Evolutionary conservation across 1,284 basidiomycete genomes (phyloP).

Genomic region (Lignosus rhinocerotis): DNA sequence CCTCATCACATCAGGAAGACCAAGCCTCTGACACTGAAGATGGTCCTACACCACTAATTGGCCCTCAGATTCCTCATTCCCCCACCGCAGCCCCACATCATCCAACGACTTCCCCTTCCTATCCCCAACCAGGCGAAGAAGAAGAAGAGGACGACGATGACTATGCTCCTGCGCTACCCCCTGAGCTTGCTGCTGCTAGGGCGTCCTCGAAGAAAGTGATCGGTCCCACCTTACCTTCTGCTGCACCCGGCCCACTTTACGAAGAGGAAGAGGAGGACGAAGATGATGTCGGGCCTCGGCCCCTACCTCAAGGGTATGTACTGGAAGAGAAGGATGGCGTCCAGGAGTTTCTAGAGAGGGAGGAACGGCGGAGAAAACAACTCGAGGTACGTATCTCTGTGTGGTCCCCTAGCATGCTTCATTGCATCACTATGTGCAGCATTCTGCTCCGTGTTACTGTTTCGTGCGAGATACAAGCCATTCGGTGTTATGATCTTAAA

Average conservation of each 20-base stretch:
- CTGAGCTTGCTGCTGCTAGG: constrained; percentile 50
- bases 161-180: constrained; percentile 65
- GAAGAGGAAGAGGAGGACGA: constrained; percentile 65
- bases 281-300: constrained; percentile 78
- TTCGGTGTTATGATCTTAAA: too few relatives aligned
- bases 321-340: constrained; percentile 58
- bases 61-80: constrained; percentile 21
- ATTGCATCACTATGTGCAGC: too few relatives aligned
- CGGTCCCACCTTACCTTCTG: constrained; percentile 41
- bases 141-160: constrained; percentile 51
- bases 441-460: not conserved
- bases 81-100: constrained; percentile 1
- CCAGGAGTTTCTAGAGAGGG: constrained; percentile 77
- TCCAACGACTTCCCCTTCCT: not conserved
- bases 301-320: constrained; percentile 48
- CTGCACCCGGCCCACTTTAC: constrained; percentile 28
- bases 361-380: constrained; percentile 70
- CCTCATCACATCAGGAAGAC: constrained; percentile 3
- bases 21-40: constrained; percentile 13
- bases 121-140: constrained; percentile 7
- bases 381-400: constrained; percentile 51
- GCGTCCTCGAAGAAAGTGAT: constrained; percentile 31
- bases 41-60: constrained; percentile 17
- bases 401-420: not conserved
- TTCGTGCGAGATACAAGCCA: not conserved